Conservation (phyloP, 345 rosid genomes). For the Psidium guajava region DNA sequence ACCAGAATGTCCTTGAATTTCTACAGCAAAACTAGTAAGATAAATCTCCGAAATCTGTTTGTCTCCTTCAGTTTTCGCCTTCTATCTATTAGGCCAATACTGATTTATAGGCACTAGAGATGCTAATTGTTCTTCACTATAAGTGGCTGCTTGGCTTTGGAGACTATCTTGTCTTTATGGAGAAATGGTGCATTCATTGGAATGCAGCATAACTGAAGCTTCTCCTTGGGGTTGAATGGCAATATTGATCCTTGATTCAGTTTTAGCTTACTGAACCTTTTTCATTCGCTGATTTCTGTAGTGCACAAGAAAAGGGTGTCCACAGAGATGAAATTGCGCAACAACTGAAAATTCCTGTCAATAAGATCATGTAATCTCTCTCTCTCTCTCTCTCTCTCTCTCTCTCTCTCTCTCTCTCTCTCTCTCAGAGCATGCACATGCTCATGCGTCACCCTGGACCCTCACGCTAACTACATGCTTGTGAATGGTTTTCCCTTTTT, state of each 20-base stretch:
- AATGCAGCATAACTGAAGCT: neutral
- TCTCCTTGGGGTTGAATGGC: neutral
- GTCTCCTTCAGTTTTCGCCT: neutral
- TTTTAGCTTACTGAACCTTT: neutral
- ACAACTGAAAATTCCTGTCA: slow-evolving; percentile 61
- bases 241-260: neutral
- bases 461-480: neutral
- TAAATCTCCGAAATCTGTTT: neutral
- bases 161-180: neutral
- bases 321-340: slow-evolving; percentile 68
- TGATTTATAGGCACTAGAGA: neutral
- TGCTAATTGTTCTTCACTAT: neutral
- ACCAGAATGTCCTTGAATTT: slow-evolving; percentile 66
- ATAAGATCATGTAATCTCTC: slow-evolving; percentile 65
- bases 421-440: neutral
- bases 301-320: slow-evolving; percentile 66
- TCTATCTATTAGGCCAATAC: neutral
- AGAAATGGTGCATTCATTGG: neutral
- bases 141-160: neutral
- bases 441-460: neutral
- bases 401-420: neutral
- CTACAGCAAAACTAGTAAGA: slow-evolving; percentile 77
- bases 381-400: neutral
- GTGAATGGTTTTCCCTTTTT: neutral
- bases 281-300: slow-evolving; percentile 12